Base-by-base conservation (phyloP, 2,329 filamentous ascomycete species). In the Mycosphaerella sp. region DNA sequence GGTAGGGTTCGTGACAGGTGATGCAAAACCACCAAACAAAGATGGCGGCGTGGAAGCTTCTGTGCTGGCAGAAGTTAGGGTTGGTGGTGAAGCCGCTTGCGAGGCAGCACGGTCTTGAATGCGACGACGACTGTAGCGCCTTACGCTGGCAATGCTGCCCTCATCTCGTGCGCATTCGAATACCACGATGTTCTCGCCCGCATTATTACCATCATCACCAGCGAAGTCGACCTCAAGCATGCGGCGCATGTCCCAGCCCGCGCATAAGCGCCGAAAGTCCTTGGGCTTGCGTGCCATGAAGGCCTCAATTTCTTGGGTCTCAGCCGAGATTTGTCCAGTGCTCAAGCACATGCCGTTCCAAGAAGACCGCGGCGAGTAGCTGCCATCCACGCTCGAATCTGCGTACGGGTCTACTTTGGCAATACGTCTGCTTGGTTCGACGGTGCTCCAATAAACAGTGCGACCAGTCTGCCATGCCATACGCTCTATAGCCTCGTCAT, bases 241-340 rank as follows among this genome's bases (percentile, higher is more conserved):
- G 54, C 89, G 81, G 47, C 82, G 82, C 90, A 97, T 97, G 63
- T 97, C 87, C 91, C 93, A 97, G 2, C 86, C 86, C 52, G 86
- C 73, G 63, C 87, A 97, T 1, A 81, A 75, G 62, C 83, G 84
- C 17, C 84, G 82, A 66, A 95, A 95, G 60, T 94, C 81, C 36
- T 81, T 79, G 3, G 91, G 90, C 59, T 81, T 84, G 60, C 85
- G 82, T 0, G 73, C 74, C 14, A 94, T 68, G 59, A 86, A 94
- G 37, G 77, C 79, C 60, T 95, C 86, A 48, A 95, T 89, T 67
- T 94, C 88, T 43, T 79, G 78, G 1, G 88, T 89, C 66, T 95
- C 89, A 1, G 86, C 83, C 34, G 75, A 69, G 55, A 90, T 74
- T 65, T 95, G 87, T 14, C 82, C 79, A 59, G 78, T 78, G 62